Percentiles rank a stretch among this genome's conserved stretches.
These are phyloP conservation scores for Fraxinus velutina DNA, from an alignment of 305 asterid genomes.

Conservation along the genomic window DNA sequence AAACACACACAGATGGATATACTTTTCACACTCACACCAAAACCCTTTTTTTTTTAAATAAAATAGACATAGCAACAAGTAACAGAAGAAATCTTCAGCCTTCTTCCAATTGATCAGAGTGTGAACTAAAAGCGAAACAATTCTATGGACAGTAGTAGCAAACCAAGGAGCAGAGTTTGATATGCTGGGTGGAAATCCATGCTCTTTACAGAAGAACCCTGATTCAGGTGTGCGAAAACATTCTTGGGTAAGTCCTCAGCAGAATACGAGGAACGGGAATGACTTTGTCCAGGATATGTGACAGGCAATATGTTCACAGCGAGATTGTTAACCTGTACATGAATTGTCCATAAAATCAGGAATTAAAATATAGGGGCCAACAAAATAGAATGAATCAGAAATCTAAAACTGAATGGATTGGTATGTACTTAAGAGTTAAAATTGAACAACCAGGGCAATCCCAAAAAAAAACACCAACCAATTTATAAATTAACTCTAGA, in stretches of 20 bases:
- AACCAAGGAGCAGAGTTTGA: constrained; percentile 55
- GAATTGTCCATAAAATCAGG: not conserved
- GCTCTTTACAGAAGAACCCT: constrained; percentile 66
- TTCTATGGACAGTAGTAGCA: constrained; percentile 23
- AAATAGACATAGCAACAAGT: not conserved
- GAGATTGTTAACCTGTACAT: constrained; percentile 41
- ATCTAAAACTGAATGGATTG: constrained; percentile 9
- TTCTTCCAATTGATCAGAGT: constrained; percentile 6
- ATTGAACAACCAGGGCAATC: not conserved
- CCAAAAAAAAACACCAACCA: not conserved
- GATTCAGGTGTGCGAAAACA: constrained; percentile 53
- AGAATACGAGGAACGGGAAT: constrained; percentile 32
- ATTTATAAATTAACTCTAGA: constrained; percentile 10
- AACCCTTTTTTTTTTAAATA: not conserved
- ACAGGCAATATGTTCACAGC: constrained; percentile 37
- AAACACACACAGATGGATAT: not conserved
- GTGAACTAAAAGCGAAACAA: constrained; percentile 7
- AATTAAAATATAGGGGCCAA: not conserved
- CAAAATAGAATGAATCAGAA: constrained; percentile 13
- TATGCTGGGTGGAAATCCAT: constrained; percentile 69
- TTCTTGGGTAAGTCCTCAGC: constrained; percentile 61
- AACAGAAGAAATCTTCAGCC: constrained; percentile 3
- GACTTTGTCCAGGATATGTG: constrained; percentile 46
- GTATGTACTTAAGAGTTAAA: not conserved
- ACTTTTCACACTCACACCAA: constrained; percentile 3